These are phyloP conservation scores for Carex myosuroides DNA, from an alignment of 176 grass and related monocot species.

Conservation along the genomic window DNA sequence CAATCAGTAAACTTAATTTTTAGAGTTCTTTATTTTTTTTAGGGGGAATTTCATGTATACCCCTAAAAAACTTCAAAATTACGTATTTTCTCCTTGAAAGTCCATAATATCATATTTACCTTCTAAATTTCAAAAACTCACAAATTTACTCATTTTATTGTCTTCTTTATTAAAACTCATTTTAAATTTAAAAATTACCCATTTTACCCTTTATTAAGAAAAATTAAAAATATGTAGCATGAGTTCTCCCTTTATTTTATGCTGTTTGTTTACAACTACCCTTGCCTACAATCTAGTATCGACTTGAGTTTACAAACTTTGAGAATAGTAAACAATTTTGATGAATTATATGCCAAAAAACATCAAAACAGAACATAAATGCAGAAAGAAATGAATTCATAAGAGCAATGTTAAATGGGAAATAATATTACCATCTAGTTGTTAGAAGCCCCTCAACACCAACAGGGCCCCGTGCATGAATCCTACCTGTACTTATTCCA, in stretches of 20 bases:
- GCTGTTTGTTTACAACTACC: background rate
- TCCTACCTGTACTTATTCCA: conserved; percentile 97
- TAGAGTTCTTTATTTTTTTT: background rate
- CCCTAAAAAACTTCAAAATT: too few species aligned
- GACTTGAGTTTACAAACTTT: background rate
- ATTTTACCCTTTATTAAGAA: too few species aligned
- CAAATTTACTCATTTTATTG: too few species aligned
- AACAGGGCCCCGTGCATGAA: conserved; percentile 96
- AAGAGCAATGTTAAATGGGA: background rate
- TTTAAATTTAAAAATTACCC: too few species aligned
- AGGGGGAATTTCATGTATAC: too few species aligned
- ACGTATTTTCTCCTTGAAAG: too few species aligned
- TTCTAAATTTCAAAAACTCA: too few species aligned
- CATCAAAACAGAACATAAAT: conserved; percentile 4
- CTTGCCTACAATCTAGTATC: background rate
- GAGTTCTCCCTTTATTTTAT: too few species aligned
- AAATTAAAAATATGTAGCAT: too few species aligned
- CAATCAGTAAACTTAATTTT: background rate
- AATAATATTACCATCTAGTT: conserved; percentile 61
- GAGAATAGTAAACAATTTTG: background rate
- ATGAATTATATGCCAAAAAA: background rate
- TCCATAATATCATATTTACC: too few species aligned
- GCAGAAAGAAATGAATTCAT: background rate
- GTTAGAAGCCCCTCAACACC: conserved; percentile 94
- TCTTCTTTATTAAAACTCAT: too few species aligned